These are phyloP conservation scores for Mrakia blollopis DNA, from an alignment of 768 basidiomycete genomes.

Conservation along the genomic window DNA sequence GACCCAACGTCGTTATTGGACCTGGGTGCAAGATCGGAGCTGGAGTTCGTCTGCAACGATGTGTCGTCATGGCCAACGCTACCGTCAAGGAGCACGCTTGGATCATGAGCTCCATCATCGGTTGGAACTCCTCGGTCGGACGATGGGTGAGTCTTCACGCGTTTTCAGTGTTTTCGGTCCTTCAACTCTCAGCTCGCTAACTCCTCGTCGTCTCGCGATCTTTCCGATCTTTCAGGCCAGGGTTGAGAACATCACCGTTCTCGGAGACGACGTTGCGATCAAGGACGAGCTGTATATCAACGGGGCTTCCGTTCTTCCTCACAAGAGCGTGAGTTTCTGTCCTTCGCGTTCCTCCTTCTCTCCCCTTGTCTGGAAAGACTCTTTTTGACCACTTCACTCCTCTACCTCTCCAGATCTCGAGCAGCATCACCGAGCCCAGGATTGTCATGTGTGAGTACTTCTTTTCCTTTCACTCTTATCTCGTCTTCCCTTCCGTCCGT, in stretches of 20 bases:
- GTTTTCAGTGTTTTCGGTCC: too few species aligned
- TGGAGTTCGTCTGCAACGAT: conserved; percentile 49
- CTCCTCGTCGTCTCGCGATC: not conserved
- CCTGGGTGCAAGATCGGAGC: conserved; percentile 49
- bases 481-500: too few species aligned
- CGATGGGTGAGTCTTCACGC: conserved; percentile 42
- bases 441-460: conserved; percentile 38
- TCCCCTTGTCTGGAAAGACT: conserved; percentile 2
- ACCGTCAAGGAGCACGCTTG: conserved; percentile 50
- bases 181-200: too few species aligned
- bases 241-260: conserved; percentile 48
- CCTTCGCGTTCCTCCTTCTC: conserved; percentile 33
- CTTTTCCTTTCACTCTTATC: not conserved
- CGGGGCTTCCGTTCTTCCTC: conserved; percentile 46
- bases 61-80: conserved; percentile 49
- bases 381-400: not conserved
- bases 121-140: conserved; percentile 47
- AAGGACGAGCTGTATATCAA: conserved; percentile 51
- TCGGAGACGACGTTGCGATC: conserved; percentile 51
- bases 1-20: conserved; percentile 51
- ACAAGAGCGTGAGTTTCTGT: conserved; percentile 18
- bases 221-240: conserved; percentile 38
- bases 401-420: conserved; percentile 31
- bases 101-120: conserved; percentile 50
- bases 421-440: conserved; percentile 39